phyloP scores from a whole-genome alignment of 75 land plant species.

The Gnetum montanum region DNA sequence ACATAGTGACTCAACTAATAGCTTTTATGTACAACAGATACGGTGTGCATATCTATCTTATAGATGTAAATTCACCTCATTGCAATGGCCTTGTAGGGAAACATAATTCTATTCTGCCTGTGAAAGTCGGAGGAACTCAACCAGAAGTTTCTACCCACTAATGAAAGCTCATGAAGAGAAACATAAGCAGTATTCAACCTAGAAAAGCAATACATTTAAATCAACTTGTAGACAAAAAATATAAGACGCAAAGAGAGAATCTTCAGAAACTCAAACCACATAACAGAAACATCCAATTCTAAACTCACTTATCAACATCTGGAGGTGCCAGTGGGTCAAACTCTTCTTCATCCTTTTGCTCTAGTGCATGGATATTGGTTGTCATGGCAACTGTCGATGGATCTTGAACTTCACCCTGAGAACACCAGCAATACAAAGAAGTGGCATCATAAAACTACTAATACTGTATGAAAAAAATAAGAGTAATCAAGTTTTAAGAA shows the following conservation, averaged over 20 bases:
- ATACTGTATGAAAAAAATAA: neutral
- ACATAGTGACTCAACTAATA: too few relatives aligned
- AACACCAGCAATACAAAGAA: neutral
- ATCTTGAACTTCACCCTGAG: conserved; percentile 22
- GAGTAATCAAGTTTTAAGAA: neutral
- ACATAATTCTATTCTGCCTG: too few relatives aligned
- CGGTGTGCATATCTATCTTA: too few relatives aligned
- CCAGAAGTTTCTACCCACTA: conserved; percentile 24
- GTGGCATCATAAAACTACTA: neutral
- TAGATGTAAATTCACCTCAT: too few relatives aligned
- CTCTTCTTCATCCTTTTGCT: conserved; percentile 44
- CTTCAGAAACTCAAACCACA: neutral
- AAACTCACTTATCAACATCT: conserved; percentile 54
- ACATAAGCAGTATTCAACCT: conserved; percentile 29
- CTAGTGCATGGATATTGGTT: conserved; percentile 20
- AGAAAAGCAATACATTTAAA: conserved; percentile 4
- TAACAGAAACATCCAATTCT: neutral
- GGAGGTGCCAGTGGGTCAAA: conserved; percentile 61
- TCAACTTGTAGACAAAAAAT: neutral
- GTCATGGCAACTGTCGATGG: conserved; percentile 13
- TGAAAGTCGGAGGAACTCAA: conserved; percentile 28
- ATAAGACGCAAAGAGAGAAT: neutral
- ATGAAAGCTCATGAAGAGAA: conserved; percentile 23
- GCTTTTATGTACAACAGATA: too few relatives aligned
- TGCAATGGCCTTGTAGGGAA: too few relatives aligned